Conservation (phyloP, 768 basidiomycete genomes). For the Phanerodontia chrysosporium region DNA sequence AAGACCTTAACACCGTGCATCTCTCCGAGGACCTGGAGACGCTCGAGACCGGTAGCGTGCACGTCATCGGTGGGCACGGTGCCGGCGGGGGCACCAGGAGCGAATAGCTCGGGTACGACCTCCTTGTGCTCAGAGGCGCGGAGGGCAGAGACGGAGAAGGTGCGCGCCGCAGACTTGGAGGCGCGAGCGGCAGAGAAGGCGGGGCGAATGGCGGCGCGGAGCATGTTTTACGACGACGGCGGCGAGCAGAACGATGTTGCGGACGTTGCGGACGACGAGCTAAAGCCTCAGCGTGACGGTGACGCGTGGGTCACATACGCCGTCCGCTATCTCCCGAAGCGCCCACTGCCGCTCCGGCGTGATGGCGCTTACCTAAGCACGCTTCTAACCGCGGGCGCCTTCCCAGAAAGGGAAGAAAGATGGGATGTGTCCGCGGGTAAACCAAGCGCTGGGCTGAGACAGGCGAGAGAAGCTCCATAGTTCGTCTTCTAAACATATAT, state of each 20-base stretch:
- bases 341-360: constrained; percentile 5
- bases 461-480: background rate
- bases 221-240: constrained; percentile 5
- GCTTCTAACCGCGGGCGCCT: background rate
- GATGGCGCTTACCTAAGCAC: constrained; percentile 3
- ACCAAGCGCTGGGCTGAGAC: background rate
- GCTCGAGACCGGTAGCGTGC: constrained; percentile 95
- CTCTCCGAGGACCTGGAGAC: constrained; percentile 87
- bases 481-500: constrained; percentile 8
- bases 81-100: constrained; percentile 67
- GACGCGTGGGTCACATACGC: constrained; percentile 9
- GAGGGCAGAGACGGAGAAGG: constrained; percentile 55
- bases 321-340: constrained; percentile 11
- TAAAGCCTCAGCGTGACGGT: constrained; percentile 15
- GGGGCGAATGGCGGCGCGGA: constrained; percentile 19
- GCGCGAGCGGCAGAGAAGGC: constrained; percentile 20
- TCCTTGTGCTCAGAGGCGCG: constrained; percentile 45
- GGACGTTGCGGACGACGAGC: constrained; percentile 19
- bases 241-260: constrained; percentile 5
- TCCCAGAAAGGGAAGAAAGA: constrained; percentile 1
- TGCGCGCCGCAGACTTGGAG: constrained; percentile 33
- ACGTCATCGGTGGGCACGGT: constrained; percentile 79
- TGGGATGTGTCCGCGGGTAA: background rate
- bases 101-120: constrained; percentile 63
- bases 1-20: constrained; percentile 87